Evolutionary conservation across 345 rosid species (phyloP).

Genomic region (Kandelia obovata): DNA sequence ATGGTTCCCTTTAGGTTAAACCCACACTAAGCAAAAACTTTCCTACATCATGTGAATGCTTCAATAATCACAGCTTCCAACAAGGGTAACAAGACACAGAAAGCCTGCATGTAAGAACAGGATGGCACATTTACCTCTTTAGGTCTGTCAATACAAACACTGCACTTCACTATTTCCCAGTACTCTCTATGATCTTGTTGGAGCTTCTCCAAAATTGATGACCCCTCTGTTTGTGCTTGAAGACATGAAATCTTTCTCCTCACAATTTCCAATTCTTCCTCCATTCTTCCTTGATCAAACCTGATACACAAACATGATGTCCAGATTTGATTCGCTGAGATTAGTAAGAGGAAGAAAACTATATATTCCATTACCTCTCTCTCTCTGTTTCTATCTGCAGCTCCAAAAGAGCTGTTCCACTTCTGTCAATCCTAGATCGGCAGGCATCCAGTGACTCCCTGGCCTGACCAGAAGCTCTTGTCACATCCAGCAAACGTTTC

Average conservation of each 20-base stretch:
- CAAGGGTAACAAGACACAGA: neutral
- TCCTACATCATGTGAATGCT: neutral
- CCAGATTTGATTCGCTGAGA: constrained; percentile 5
- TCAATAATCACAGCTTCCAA: constrained; percentile 1
- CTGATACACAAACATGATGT: constrained; percentile 33
- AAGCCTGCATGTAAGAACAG: neutral
- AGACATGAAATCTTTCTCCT: constrained; percentile 64
- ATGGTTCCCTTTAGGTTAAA: too few relatives aligned
- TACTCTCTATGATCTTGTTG: constrained; percentile 74
- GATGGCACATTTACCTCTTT: constrained; percentile 61
- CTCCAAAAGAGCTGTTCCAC: constrained; percentile 46
- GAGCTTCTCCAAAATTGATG: constrained; percentile 67
- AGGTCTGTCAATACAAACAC: constrained; percentile 73
- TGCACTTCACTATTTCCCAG: constrained; percentile 86
- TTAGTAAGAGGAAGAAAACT: neutral
- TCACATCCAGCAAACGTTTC: constrained; percentile 57
- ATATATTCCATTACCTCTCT: constrained; percentile 53
- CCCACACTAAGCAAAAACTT: too few relatives aligned
- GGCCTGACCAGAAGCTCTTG: constrained; percentile 51
- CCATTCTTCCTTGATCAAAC: constrained; percentile 68
- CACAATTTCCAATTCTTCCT: constrained; percentile 65
- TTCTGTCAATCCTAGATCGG: constrained; percentile 52
- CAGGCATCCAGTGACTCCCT: constrained; percentile 64
- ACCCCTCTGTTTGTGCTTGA: constrained; percentile 59
- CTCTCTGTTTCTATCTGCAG: constrained; percentile 59